Conservation (phyloP, 2,329 filamentous ascomycete genomes). For the Pseudogymnoascus sp. region DNA sequence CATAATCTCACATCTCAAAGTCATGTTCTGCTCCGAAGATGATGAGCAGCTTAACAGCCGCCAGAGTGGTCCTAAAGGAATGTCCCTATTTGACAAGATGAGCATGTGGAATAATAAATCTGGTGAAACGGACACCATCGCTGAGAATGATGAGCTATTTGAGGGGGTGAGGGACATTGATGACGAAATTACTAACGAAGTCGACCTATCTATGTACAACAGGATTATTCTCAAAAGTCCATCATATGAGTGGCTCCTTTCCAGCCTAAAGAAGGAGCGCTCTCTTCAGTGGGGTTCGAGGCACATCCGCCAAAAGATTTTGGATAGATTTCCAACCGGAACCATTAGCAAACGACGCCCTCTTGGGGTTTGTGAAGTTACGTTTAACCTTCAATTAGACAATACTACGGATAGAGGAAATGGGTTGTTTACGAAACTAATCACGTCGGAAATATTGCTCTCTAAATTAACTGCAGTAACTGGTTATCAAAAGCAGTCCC, state of each 20-base stretch:
- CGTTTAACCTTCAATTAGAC: neutral
- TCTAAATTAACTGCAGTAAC: neutral
- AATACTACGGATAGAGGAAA: neutral
- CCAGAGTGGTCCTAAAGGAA: neutral
- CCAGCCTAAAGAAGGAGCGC: constrained; percentile 8
- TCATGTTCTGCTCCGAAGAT: constrained; percentile 1
- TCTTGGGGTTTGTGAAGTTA: constrained; percentile 1
- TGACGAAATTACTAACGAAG: constrained; percentile 5
- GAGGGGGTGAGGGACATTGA: constrained; percentile 10
- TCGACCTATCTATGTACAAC: constrained; percentile 10
- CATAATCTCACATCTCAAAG: neutral
- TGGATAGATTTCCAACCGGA: constrained; percentile 12
- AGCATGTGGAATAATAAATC: constrained; percentile 13
- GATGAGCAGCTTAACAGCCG: neutral
- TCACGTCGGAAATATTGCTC: neutral
- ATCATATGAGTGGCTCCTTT: constrained; percentile 15
- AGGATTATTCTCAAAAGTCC: constrained; percentile 11
- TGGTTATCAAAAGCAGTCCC: neutral
- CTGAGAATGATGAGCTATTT: neutral
- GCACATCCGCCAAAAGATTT: constrained; percentile 8
- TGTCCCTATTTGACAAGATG: constrained; percentile 15
- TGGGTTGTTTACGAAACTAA: neutral
- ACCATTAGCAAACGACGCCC: constrained; percentile 12
- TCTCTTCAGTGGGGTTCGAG: neutral
- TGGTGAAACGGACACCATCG: neutral